phyloP scores from a whole-genome alignment of 495 filamentous ascomycete species.

The Lophiotrema nucula region DNA sequence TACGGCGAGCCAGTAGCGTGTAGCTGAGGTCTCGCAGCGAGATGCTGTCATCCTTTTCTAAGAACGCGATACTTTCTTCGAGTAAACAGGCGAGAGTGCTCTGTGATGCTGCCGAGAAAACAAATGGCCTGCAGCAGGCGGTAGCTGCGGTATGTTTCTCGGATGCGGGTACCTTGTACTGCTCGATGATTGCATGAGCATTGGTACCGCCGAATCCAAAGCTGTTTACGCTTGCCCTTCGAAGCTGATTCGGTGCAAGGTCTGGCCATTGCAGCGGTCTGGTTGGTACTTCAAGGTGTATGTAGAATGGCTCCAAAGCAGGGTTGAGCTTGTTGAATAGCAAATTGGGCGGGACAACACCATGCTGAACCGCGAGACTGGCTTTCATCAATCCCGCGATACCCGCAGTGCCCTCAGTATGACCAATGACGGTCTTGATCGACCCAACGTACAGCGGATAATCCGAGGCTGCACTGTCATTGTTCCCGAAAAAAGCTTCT shows the following conservation, averaged over 20 bases:
- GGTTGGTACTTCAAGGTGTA: slow-evolving; percentile 8
- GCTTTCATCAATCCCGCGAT: slow-evolving; percentile 38
- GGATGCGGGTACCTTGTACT: not conserved
- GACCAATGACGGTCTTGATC: slow-evolving; percentile 41
- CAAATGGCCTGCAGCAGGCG: not conserved
- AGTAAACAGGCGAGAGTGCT: no score
- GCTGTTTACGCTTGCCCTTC: slow-evolving; percentile 8
- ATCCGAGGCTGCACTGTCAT: no score
- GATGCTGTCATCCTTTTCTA: no score
- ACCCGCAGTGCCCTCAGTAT: slow-evolving; percentile 38
- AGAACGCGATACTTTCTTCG: no score
- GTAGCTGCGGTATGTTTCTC: not conserved
- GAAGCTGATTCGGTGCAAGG: not conserved
- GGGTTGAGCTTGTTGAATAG: slow-evolving; percentile 14
- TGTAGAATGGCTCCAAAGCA: slow-evolving; percentile 4
- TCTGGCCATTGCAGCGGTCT: slow-evolving; percentile 17
- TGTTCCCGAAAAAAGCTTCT: slow-evolving; percentile 37
- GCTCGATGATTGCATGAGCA: slow-evolving; percentile 16
- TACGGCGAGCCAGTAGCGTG: not conserved
- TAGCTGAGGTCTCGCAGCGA: not conserved
- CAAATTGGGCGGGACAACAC: slow-evolving; percentile 23
- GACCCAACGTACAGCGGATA: slow-evolving; percentile 28
- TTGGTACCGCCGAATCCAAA: slow-evolving; percentile 24
- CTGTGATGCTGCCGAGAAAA: not conserved
- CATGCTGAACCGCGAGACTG: slow-evolving; percentile 26